Base-by-base conservation (phyloP, 73 alveolate species). In the Stentor coeruleus region DNA sequence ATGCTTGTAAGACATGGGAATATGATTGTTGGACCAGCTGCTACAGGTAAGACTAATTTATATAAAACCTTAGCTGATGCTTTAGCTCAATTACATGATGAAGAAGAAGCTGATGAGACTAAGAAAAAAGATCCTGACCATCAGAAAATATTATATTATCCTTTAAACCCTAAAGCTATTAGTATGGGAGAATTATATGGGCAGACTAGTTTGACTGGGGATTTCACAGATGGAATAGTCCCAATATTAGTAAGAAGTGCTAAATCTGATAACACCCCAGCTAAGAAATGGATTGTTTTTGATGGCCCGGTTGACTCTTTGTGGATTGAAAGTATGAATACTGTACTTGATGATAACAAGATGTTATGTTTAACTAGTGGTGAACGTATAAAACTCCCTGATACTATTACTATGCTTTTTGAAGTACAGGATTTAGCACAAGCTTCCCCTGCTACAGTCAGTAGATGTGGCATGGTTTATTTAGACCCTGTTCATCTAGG, bases 371-470 rank as follows among this genome's bases (percentile, higher is more conserved):
- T 98, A 55, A 96, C 97, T 73, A 96, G 94, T 88, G 99, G 99
- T 38, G 95, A 97, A 75, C 93, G 99, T 86, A 98, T 98, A 86
- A 96, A 97, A 88, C 93, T 98, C 38, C 99, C 99, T 11, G 97
- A 98, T n/a, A 94, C 98, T 80, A 92, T 98, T 93, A 98, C 99
- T 74, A 95, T 98, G 98, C 93, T 98, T 92, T 98, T 98, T 82
- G 99, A 98, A 93, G 99, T 98, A 15, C 94, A 97, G 83, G 99
- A 98, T 84, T 83, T 98, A 76, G 96, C 97, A 79, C 99, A 97
- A 36, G 99, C 99, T 77, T 96, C 99, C 1, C 99, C 99, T 2
- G 99, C 99, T 49, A 98, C 99, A 0, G 99, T 98, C 35, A 90
- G 98, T 58, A 90, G 99, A 91, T 98, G 99, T 86, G 99, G 99